phyloP scores from a whole-genome alignment of 148 eudicot genomes.

The Camellia granthamiana region DNA sequence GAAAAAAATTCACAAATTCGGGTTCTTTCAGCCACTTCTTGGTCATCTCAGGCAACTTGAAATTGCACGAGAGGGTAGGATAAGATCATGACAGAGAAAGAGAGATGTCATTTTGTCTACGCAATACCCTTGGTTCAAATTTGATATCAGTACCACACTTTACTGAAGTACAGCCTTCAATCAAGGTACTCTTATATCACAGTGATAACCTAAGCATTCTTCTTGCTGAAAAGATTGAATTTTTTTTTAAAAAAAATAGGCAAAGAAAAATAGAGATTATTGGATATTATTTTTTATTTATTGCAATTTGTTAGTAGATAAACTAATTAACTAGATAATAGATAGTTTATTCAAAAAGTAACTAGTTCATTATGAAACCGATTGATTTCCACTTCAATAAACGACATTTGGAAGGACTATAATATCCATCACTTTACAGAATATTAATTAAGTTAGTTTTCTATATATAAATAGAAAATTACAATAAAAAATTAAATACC shows the following conservation, averaged over 20 bases:
- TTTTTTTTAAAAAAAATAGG: not conserved
- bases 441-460: too few relatives aligned
- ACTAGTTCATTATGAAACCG: too few relatives aligned
- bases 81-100: not conserved
- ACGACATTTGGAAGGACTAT: too few relatives aligned
- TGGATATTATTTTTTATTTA: not conserved
- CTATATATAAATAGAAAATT: too few relatives aligned
- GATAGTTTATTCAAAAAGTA: too few relatives aligned
- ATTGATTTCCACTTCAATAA: too few relatives aligned
- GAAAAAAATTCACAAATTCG: not conserved
- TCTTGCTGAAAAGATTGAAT: not conserved
- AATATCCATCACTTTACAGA: too few relatives aligned
- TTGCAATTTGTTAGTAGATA: not conserved
- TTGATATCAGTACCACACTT: not conserved
- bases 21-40: not conserved
- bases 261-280: not conserved
- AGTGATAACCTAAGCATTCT: not conserved
- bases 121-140: not conserved
- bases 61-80: not conserved
- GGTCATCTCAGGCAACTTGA: not conserved
- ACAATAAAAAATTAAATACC: too few relatives aligned
- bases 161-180: not conserved
- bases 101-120: not conserved
- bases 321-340: not conserved
- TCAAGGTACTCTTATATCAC: not conserved